Conservation (phyloP, 2,329 filamentous ascomycete species). For the Anisogramma anomala region DNA sequence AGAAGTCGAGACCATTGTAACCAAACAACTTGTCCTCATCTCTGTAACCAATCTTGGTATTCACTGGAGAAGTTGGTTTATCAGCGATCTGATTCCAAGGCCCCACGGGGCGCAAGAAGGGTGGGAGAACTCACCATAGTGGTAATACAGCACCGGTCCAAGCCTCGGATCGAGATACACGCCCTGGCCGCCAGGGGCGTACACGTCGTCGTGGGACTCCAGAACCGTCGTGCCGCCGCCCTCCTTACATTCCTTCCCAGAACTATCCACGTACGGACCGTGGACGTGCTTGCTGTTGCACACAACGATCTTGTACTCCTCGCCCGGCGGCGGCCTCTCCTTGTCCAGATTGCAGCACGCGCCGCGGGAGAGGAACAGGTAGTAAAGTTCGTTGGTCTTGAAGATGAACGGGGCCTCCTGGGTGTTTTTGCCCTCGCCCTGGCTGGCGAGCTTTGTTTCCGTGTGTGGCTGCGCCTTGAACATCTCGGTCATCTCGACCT, state of each 20-base stretch:
- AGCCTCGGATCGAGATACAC: constrained; percentile 36
- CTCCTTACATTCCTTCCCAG: constrained; percentile 38
- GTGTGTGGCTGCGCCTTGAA: constrained; percentile 21
- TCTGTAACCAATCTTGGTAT: too few relatives aligned
- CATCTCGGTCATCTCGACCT: constrained; percentile 35
- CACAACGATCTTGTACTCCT: constrained; percentile 56
- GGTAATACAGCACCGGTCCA: constrained; percentile 50
- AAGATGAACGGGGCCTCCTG: constrained; percentile 49
- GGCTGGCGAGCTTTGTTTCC: constrained; percentile 36
- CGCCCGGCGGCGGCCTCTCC: constrained; percentile 37
- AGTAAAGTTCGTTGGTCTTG: constrained; percentile 43
- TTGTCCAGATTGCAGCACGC: constrained; percentile 50
- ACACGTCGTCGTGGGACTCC: constrained; percentile 44
- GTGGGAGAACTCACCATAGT: constrained; percentile 31
- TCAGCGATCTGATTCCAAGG: too few relatives aligned
- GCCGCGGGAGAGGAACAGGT: constrained; percentile 52
- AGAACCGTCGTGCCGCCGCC: constrained; percentile 49
- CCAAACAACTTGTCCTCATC: too few relatives aligned
- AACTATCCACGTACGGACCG: constrained; percentile 45
- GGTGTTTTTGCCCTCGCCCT: constrained; percentile 35
- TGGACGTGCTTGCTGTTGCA: constrained; percentile 44
- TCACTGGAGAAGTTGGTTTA: too few relatives aligned
- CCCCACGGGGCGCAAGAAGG: too few relatives aligned
- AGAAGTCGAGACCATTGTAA: too few relatives aligned
- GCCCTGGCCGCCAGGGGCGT: constrained; percentile 52